Evolutionary conservation across 2,329 filamentous ascomycete genomes (phyloP), one percentile per base, ranked within the genome.

Genomic region (Colletotrichum liriopes): DNA sequence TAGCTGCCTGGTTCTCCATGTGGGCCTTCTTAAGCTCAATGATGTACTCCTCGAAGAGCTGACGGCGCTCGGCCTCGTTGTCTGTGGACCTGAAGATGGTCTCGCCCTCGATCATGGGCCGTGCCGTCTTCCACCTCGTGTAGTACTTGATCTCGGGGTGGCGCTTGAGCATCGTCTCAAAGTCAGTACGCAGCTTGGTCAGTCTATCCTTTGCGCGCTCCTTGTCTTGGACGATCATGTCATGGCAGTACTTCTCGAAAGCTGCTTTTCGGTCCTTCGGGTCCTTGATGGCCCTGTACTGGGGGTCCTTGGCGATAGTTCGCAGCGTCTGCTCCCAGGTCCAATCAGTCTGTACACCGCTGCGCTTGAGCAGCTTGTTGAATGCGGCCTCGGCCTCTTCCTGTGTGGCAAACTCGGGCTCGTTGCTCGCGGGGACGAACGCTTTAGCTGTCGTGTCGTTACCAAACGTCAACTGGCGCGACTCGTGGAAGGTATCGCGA

Each of bases 131-230:
- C 96, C 96, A 99, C 73, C 95, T 93, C 52, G 96, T 98, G 82
- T 97, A 98, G 81, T 98, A 91, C 82, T 95, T 96, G 83, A 99
- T 98, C 82, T 99, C 96, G 73, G 95, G 95, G 82, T 99, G 96
- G 76, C 95, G 95, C 83, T 93, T 94, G 76, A 99, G 89, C 96
- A 99, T 99, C 67, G 92, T 95, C 76, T 93, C 93, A 83, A 99
- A 99, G 86, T 98, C 96, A 82, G 93, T 89, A 78, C 95, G 94
- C 79, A 98, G 88, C 86, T 98, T 98, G 77, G 94, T 89, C 82
- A 97, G 88, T 80, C 96, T 93, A 84, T 98, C 96, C 83, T 97
- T 96, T 79, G 95, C 95, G 77, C 93, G 93, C 82, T 97, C 94
- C 86, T 97, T 96, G 85, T 99, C 96, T 84, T 98, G 94, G 76